phyloP scores from a whole-genome alignment of 805 yeast species.

The Ogataea minuta region DNA sequence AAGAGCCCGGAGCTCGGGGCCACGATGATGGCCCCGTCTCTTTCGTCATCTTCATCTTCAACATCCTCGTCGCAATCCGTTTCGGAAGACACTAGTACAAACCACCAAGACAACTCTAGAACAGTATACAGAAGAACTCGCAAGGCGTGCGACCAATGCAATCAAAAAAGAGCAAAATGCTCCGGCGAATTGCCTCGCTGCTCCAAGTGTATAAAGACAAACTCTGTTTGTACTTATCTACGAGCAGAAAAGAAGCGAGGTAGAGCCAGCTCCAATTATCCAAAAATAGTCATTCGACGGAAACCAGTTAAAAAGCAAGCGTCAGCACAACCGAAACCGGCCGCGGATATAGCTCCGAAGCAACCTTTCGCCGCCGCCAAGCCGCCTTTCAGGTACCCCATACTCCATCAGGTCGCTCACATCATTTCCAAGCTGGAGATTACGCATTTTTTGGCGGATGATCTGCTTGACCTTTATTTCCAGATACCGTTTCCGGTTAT shows the following conservation, averaged over 20 bases:
- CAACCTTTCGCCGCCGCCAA: not conserved
- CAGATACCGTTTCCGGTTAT: conserved; percentile 11
- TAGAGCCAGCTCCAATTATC: conserved; percentile 43
- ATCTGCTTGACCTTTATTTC: conserved; percentile 14
- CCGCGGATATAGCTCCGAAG: not conserved
- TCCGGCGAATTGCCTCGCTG: conserved; percentile 45
- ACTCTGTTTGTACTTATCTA: conserved; percentile 39
- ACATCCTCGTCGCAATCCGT: conserved; percentile 2
- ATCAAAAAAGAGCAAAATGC: conserved; percentile 45
- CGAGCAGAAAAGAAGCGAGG: conserved; percentile 47
- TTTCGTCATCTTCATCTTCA: conserved; percentile 1
- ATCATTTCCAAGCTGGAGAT: conserved; percentile 8
- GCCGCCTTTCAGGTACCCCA: conserved; percentile 7
- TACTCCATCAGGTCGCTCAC: conserved; percentile 10
- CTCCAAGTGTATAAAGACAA: conserved; percentile 37
- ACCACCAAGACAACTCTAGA: conserved; percentile 3
- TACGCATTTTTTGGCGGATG: conserved; percentile 8
- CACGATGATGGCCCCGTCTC: not conserved
- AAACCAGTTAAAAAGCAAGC: conserved; percentile 24
- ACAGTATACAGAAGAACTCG: conserved; percentile 23
- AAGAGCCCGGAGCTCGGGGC: not conserved
- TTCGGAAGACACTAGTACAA: conserved; percentile 2
- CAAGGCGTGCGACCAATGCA: conserved; percentile 49
- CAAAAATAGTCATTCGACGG: conserved; percentile 31
- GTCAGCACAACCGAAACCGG: conserved; percentile 3